phyloP scores from a whole-genome alignment of 78 protist species.

The Tieghemostelium lacteum region DNA sequence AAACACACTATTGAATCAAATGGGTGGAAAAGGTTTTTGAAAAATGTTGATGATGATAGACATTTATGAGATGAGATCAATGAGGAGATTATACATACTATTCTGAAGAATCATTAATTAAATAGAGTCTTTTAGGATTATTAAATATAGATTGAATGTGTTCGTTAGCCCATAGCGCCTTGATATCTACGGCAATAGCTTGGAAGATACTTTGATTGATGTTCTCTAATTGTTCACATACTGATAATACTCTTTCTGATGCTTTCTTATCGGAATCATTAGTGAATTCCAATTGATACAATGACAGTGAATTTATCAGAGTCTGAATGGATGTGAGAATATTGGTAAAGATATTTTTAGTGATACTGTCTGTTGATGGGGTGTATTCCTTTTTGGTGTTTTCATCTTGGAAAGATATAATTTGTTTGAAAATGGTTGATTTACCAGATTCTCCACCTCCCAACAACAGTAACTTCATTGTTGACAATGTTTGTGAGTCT shows the following conservation, averaged over 20 bases:
- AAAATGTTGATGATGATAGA: background rate
- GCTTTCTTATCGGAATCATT: slow-evolving; percentile 6
- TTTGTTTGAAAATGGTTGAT: slow-evolving; percentile 89
- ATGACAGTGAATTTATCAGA: background rate
- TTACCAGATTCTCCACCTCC: slow-evolving; percentile 94
- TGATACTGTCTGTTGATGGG: slow-evolving; percentile 9
- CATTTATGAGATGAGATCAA: background rate
- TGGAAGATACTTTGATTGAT: background rate
- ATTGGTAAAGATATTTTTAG: slow-evolving; percentile 69
- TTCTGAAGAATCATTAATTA: slow-evolving; percentile 63
- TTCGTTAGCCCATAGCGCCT: slow-evolving; percentile 40
- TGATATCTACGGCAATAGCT: slow-evolving; percentile 11
- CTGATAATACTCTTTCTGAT: background rate
- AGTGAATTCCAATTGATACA: slow-evolving; percentile 11
- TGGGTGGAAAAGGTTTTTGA: background rate
- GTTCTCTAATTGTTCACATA: background rate
- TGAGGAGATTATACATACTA: slow-evolving; percentile 56
- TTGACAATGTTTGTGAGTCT: background rate
- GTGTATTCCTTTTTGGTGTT: slow-evolving; percentile 84
- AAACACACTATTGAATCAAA: no score
- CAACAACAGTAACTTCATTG: slow-evolving; percentile 24
- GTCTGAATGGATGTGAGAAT: slow-evolving; percentile 70
- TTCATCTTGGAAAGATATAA: slow-evolving; percentile 86
- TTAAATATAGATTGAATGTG: slow-evolving; percentile 45
- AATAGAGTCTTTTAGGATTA: slow-evolving; percentile 47